Percentiles rank a stretch among this genome's conserved stretches.
Evolutionary conservation across 2,329 filamentous ascomycete species (phyloP).

Genomic region (Trichoderma lentiforme): DNA sequence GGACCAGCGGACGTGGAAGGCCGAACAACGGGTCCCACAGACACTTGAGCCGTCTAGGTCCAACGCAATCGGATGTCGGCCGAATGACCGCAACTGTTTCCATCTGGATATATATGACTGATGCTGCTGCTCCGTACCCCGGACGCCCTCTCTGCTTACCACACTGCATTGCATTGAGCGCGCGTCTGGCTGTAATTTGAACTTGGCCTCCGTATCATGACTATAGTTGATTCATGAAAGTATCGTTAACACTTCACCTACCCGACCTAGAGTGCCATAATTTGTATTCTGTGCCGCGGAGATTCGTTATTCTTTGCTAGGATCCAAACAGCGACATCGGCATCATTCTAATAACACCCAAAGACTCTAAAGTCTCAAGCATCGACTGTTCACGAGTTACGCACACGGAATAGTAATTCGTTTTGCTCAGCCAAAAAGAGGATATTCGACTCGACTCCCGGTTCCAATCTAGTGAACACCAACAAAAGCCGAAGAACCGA

Average conservation of each 20-base stretch:
- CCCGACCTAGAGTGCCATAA: not conserved
- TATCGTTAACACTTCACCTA: not conserved
- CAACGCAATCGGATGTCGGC: not conserved
- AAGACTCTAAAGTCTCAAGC: not conserved
- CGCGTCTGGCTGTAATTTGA: not conserved
- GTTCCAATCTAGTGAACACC: not conserved
- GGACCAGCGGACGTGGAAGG: not conserved
- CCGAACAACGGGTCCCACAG: not conserved
- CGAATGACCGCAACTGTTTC: not conserved
- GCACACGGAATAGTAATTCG: not conserved
- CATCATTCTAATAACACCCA: not conserved
- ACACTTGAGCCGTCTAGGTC: not conserved
- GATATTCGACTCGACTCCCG: not conserved
- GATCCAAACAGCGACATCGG: slow-evolving; percentile 2
- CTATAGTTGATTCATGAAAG: not conserved
- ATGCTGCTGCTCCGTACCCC: not conserved
- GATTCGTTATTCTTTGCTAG: not conserved
- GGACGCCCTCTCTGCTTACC: not conserved
- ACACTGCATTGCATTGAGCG: not conserved
- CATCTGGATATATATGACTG: not conserved
- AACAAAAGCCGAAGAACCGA: not conserved
- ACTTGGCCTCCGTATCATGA: not conserved
- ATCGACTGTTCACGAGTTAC: not conserved
- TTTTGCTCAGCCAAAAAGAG: not conserved
- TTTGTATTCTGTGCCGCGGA: not conserved